phyloP scores from a whole-genome alignment of 1,284 basidiomycete genomes.

The Volvariella volvacea region DNA sequence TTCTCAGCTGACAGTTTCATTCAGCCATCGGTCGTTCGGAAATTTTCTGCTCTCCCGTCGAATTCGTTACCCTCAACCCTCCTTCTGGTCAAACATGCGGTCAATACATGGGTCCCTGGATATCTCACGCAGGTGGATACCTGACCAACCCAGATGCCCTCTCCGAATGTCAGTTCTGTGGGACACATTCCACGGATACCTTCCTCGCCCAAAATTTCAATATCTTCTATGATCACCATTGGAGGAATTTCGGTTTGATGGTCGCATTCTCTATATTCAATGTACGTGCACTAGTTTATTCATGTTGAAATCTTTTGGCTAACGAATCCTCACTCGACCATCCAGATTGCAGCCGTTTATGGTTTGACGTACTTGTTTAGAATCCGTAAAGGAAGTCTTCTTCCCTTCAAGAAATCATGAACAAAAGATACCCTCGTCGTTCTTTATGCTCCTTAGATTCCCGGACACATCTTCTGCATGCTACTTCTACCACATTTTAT shows the following conservation, averaged over 20 bases:
- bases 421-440: too few relatives aligned
- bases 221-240: conserved; percentile 49
- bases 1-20: background rate
- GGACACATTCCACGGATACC: conserved; percentile 42
- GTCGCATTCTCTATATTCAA: conserved; percentile 63
- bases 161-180: conserved; percentile 50
- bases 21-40: conserved; percentile 18
- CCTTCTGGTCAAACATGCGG: conserved; percentile 58
- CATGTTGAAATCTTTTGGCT: background rate
- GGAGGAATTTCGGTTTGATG: conserved; percentile 62
- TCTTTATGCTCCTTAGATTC: too few relatives aligned
- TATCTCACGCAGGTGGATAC: conserved; percentile 54
- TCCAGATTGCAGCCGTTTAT: conserved; percentile 18
- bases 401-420: conserved; percentile 17
- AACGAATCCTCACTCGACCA: background rate
- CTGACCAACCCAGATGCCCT: conserved; percentile 54
- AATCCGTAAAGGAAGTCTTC: conserved; percentile 20
- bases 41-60: background rate
- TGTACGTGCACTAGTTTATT: conserved; percentile 24
- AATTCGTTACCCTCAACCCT: conserved; percentile 40
- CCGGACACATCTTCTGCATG: too few relatives aligned
- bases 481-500: too few relatives aligned
- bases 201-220: conserved; percentile 49
- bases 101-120: conserved; percentile 52
- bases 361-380: conserved; percentile 28